phyloP scores from a whole-genome alignment of 352 stramenopile genomes.

The Phytophthora podocarpi region DNA sequence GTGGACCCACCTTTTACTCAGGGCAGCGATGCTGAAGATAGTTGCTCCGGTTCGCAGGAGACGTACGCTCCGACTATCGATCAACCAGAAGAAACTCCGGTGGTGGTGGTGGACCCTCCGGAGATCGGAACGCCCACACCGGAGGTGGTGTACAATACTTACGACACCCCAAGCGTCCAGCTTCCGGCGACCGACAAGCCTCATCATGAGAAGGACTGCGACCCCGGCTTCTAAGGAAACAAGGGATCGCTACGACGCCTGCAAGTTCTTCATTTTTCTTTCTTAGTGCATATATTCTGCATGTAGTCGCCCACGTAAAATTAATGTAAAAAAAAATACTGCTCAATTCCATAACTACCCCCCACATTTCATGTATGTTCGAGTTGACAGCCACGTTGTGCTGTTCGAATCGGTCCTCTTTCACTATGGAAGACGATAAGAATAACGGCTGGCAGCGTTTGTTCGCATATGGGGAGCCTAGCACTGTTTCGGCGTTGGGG shows the following conservation, averaged over 20 bases:
- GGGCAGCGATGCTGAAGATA: too few relatives aligned
- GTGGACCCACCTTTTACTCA: not conserved
- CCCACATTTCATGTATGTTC: too few relatives aligned
- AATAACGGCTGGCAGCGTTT: not conserved
- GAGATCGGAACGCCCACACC: conserved; percentile 5
- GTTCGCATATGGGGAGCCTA: not conserved
- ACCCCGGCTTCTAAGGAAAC: conserved; percentile 13
- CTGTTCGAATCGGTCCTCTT: too few relatives aligned
- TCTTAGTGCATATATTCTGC: conserved; percentile 9
- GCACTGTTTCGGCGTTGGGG: not conserved
- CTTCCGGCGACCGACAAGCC: not conserved
- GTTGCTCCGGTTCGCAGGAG: not conserved
- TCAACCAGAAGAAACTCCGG: not conserved
- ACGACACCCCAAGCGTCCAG: conserved; percentile 1
- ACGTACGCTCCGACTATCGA: conserved; percentile 3
- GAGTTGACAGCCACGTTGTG: too few relatives aligned
- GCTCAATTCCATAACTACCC: not conserved
- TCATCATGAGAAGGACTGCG: conserved; percentile 14
- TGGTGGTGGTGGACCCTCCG: conserved; percentile 5
- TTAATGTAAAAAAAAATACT: conserved; percentile 10
- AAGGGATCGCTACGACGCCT: not conserved
- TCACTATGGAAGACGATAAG: conserved; percentile 22
- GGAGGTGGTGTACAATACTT: conserved; percentile 1
- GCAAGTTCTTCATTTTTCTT: not conserved
- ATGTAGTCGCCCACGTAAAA: conserved; percentile 7